These are phyloP conservation scores for Lasiodiplodia gonubiensis DNA, from an alignment of 2,329 filamentous ascomycete species.

Conservation along the genomic window DNA sequence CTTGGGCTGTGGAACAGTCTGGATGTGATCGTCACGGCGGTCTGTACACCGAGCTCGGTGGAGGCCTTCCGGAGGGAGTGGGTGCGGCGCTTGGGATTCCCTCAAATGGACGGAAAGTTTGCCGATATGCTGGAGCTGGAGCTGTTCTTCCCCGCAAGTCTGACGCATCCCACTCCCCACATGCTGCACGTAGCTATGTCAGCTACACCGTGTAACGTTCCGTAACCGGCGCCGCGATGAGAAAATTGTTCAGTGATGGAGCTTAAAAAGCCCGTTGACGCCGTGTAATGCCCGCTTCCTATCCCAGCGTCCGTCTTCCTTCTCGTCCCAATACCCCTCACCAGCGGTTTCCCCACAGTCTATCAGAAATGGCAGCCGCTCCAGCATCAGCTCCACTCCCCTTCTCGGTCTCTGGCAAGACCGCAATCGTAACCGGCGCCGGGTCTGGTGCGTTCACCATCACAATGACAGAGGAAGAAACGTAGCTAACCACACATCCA, in stretches of 20 bases:
- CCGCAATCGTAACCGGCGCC: constrained; percentile 49
- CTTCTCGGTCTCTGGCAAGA: constrained; percentile 43
- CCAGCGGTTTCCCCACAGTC: background rate
- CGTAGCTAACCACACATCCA: constrained; percentile 33
- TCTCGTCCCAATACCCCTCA: background rate
- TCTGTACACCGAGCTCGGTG: constrained; percentile 12
- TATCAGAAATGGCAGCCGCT: constrained; percentile 15
- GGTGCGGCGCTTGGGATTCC: constrained; percentile 1
- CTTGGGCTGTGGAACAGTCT: background rate
- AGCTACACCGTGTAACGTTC: constrained; percentile 8
- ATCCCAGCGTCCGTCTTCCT: background rate
- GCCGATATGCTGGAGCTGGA: background rate
- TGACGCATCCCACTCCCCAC: constrained; percentile 16
- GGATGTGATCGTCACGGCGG: background rate
- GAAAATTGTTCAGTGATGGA: background rate
- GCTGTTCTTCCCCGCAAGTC: constrained; percentile 4
- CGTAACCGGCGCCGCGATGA: background rate
- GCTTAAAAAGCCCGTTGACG: background rate
- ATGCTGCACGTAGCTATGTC: constrained; percentile 2
- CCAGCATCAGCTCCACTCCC: constrained; percentile 12
- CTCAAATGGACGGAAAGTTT: constrained; percentile 14
- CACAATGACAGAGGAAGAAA: background rate
- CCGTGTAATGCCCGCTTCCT: background rate
- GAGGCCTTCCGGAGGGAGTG: background rate
- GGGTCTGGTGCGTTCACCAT: constrained; percentile 41